These are phyloP conservation scores for Pseudophaeomoniella oleicola DNA, from an alignment of 2,329 filamentous ascomycete species.

Conservation along the genomic window DNA sequence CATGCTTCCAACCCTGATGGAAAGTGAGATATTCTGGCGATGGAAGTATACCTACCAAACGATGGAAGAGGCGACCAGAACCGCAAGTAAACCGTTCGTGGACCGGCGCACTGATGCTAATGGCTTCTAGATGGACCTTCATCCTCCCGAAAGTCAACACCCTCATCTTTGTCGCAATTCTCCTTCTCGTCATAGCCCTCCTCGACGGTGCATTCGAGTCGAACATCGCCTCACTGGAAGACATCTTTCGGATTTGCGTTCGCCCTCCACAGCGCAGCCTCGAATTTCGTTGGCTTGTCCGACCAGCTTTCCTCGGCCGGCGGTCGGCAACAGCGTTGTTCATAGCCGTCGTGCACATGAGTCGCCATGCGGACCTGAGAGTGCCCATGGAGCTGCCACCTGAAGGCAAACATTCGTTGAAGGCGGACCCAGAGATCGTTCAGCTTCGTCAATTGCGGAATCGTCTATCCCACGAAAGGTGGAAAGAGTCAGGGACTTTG, in stretches of 20 bases:
- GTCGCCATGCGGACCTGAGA: slow-evolving; percentile 4
- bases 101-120: slow-evolving; percentile 1
- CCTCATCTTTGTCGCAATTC: slow-evolving; percentile 4
- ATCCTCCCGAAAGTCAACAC: slow-evolving; percentile 4
- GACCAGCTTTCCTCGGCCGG: slow-evolving; percentile 4
- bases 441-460: slow-evolving; percentile 5
- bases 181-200: slow-evolving; percentile 3
- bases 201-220: slow-evolving; percentile 5
- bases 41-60: slow-evolving; percentile 5
- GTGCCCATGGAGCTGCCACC: slow-evolving; percentile 3
- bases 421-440: slow-evolving; percentile 4
- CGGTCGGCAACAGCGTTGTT: slow-evolving; percentile 4
- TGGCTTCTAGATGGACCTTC: slow-evolving; percentile 1
- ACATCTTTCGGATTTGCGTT: slow-evolving; percentile 5
- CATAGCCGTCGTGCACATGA: slow-evolving; percentile 4
- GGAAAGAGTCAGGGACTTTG: slow-evolving; percentile 4
- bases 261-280: slow-evolving; percentile 4
- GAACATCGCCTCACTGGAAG: slow-evolving; percentile 3
- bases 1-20: slow-evolving; percentile 4
- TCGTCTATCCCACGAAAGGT: slow-evolving; percentile 3
- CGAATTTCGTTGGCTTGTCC: slow-evolving; percentile 4
- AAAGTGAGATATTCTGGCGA: slow-evolving; percentile 6
- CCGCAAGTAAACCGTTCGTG: slow-evolving; percentile 4
- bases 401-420: slow-evolving; percentile 3
- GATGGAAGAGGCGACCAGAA: slow-evolving; percentile 2